Percentiles rank a stretch among this genome's conserved stretches.
Evolutionary conservation across 352 stramenopile genomes (phyloP).

Genomic region (Pythium dissotocum): DNA sequence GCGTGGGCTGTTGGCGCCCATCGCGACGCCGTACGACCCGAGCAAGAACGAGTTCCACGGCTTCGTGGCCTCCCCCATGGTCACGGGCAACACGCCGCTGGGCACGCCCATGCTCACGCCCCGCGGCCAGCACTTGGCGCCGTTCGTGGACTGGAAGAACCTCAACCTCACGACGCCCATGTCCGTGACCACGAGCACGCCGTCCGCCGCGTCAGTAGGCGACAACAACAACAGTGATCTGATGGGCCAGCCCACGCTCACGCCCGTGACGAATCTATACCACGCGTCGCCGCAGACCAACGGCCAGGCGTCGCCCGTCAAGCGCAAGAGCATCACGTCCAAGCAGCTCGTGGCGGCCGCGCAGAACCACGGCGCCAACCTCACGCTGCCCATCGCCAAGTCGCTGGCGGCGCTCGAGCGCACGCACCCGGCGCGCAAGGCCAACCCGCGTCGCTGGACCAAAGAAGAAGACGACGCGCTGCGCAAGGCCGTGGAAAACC

Average conservation of each 20-base stretch:
- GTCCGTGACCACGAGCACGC: constrained; percentile 5
- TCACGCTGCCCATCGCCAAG: constrained; percentile 33
- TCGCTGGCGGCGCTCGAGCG: constrained; percentile 33
- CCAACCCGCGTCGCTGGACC: constrained; percentile 82
- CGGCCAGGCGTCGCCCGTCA: constrained; percentile 55
- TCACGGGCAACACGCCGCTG: constrained; percentile 26
- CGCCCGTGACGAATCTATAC: constrained; percentile 32
- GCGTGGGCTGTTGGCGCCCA: constrained; percentile 28
- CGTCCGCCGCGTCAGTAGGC: background rate
- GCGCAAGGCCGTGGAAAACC: constrained; percentile 77
- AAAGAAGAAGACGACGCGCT: constrained; percentile 90
- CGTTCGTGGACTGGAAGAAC: constrained; percentile 35
- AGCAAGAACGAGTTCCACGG: constrained; percentile 23
- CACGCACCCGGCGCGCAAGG: constrained; percentile 58
- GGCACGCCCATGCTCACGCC: constrained; percentile 30
- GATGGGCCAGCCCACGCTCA: constrained; percentile 12
- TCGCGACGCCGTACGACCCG: constrained; percentile 29
- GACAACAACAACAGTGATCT: constrained; percentile 5
- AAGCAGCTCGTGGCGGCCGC: constrained; percentile 60
- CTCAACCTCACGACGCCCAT: constrained; percentile 13
- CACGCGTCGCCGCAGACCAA: constrained; percentile 19
- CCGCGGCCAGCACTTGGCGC: constrained; percentile 22
- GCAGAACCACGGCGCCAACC: constrained; percentile 16
- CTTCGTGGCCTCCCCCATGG: constrained; percentile 29
- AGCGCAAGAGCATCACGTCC: constrained; percentile 78